Conservation (phyloP, 2,329 filamentous ascomycete species). For the Myriosclerotinia duriaeana region DNA sequence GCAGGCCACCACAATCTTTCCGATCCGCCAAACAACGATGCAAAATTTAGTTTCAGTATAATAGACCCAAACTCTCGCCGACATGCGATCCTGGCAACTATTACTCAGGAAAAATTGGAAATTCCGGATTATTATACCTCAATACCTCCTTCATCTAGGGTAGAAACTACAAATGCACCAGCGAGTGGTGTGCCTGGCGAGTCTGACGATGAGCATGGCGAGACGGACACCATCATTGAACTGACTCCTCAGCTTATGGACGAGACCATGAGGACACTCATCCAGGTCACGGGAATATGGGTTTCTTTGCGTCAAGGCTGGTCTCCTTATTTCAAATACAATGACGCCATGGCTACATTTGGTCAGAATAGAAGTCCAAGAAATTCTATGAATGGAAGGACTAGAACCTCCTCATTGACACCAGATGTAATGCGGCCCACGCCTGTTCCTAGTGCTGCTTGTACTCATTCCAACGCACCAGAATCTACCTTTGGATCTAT, state of each 20-base stretch:
- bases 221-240: constrained; percentile 34
- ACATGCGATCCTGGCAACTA: constrained; percentile 71
- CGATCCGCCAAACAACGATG: constrained; percentile 42
- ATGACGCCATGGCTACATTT: constrained; percentile 34
- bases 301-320: constrained; percentile 50
- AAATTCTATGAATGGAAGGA: constrained; percentile 25
- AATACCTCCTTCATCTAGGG: constrained; percentile 51
- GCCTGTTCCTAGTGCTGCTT: constrained; percentile 6
- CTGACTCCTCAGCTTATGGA: constrained; percentile 45
- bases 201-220: constrained; percentile 11
- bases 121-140: constrained; percentile 67
- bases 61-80: constrained; percentile 67
- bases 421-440: constrained; percentile 31
- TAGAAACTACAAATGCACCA: constrained; percentile 43
- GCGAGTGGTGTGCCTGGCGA: constrained; percentile 26
- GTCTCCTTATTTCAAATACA: constrained; percentile 43
- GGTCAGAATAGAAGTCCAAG: constrained; percentile 22
- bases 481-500: constrained; percentile 32
- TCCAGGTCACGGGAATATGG: constrained; percentile 54
- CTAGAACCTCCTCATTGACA: constrained; percentile 35
- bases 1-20: constrained; percentile 41
- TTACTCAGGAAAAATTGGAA: constrained; percentile 63
- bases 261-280: constrained; percentile 49
- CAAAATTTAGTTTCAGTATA: constrained; percentile 73
- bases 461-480: constrained; percentile 31